Evolutionary conservation across 495 filamentous ascomycete species (phyloP), one percentile per base, ranked within the genome.

Genomic region (Penicillium dipodomyicola): DNA sequence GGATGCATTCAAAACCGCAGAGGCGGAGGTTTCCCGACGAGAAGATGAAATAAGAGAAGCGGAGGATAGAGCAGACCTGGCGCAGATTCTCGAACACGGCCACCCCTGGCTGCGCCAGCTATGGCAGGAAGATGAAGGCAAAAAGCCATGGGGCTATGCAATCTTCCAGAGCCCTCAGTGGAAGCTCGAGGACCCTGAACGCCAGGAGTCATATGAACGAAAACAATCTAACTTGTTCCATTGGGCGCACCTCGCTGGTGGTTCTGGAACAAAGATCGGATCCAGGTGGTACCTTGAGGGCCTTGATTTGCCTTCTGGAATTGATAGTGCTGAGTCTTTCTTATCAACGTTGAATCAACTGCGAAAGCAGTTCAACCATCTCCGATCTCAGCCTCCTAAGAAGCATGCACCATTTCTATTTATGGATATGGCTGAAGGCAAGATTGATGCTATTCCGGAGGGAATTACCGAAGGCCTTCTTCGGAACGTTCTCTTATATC

Each of bases 351-450:
- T 44, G 5, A 44, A 40, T 6, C 23, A 53, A 35, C 7, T 53
- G 22, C 25, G 51, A 6, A 53, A 44, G 51, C 51, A 53, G 5
- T 53, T 53, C 17, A 44, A 44, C 10, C 22, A 53, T 53, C 51
- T 53, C 39, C 51, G 51, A 53, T 44, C 25, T 22, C 42, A 15
- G 14, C 23, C 51, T 20, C 51, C 35, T 15, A 44, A 43, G 19
- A 53, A 53, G 51, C 14, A 44, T 20, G 32, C 19, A 20, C 14
- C 39, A 40, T n/a, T 23, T 4, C 22, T 23, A 23, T 17, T 6
- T 17, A 15, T 40, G 5, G 37, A 40, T 40, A n/a, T 40, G 4
- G 37, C 37, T 17, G 37, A n/a, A 40, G 37, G 37, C 37, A 40
- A 40, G 37, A n/a, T 40, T 15, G 14, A 40, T 14, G 15, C 37